Evolutionary conservation across 2,329 filamentous ascomycete species (phyloP), one percentile per base, ranked within the genome.

Genomic region (Fusarium sp.): DNA sequence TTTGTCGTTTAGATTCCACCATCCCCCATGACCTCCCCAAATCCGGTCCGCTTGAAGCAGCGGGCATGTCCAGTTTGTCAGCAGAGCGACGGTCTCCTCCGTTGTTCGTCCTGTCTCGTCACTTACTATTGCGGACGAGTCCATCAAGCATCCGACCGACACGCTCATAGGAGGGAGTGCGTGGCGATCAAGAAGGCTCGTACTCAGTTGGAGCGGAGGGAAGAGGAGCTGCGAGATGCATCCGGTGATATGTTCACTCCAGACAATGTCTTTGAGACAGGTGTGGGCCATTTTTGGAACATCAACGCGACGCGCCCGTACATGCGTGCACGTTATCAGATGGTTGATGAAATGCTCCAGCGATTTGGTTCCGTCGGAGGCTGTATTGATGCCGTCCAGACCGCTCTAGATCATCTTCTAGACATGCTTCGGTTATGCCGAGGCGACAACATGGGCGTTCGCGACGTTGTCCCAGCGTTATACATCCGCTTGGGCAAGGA

Each of bases 401-500:
- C 76, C 22, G 75, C 76, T 7, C 72, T 84, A 2, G 78, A 80
- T 3, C 79, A 84, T 64, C 52, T 81, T 4, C 65, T 76, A 50
- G 83, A 83, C 47, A 80, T 86, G 77, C 53, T 87, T 43, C 76
- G 78, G 2, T 75, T 87, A 3, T 79, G 77, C 60, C 79, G 81
- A 3, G 15, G 63, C 14, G 84, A 87, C 67, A 81, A 82, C 59
- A 75, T 85, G 76, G 80, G 80, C 0, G 19, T 84, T 5, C 78
- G 84, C 1, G 39, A 79, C n/a, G 21, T 82, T 0, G 57, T 84
- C 0, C 84, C 85, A 0, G 65, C 70, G 1, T 44, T 84, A 10
- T 77, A 82, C 57, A 69, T 88, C 15, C 81, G 84, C 9, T 76
- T 88, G 10, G 79, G 79, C 19, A 76, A 72, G 40, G 84, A 87